Evolutionary conservation across 495 filamentous ascomycete genomes (phyloP).

Genomic region (Mycothermus thermophilus): DNA sequence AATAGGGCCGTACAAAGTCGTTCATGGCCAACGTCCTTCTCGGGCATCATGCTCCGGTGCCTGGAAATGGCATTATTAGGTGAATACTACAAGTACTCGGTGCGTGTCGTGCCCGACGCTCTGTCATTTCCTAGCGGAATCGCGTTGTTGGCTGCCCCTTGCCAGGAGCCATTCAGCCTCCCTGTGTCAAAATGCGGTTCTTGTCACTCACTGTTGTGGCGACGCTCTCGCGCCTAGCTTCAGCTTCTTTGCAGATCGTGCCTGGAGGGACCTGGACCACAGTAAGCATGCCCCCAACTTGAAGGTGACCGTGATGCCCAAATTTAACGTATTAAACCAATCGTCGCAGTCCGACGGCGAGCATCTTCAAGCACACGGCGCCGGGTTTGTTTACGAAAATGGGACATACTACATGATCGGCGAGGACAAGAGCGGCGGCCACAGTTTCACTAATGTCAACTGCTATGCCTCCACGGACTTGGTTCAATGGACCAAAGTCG

Average conservation of each 20-base stretch:
- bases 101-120: not conserved
- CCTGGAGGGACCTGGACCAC: slow-evolving; percentile 39
- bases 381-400: slow-evolving; percentile 40
- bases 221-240: slow-evolving; percentile 12
- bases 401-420: slow-evolving; percentile 48
- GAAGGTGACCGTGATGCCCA: not conserved
- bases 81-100: too few relatives aligned
- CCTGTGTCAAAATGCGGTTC: slow-evolving; percentile 11
- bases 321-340: not conserved
- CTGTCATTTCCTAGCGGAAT: not conserved
- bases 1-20: too few relatives aligned
- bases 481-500: slow-evolving; percentile 47
- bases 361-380: slow-evolving; percentile 50
- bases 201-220: slow-evolving; percentile 8
- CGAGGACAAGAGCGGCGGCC: slow-evolving; percentile 50
- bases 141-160: not conserved
- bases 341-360: slow-evolving; percentile 29
- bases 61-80: too few relatives aligned
- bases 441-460: slow-evolving; percentile 46
- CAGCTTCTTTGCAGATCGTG: slow-evolving; percentile 29
- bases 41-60: too few relatives aligned
- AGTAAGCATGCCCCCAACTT: slow-evolving; percentile 8
- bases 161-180: too few relatives aligned
- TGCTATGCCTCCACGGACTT: slow-evolving; percentile 43
- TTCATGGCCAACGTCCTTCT: too few relatives aligned